A percentile compares a stretch with the other conserved stretches of the same genome.
phyloP scores from a whole-genome alignment of 805 yeast species.

The Candida patagonica region DNA sequence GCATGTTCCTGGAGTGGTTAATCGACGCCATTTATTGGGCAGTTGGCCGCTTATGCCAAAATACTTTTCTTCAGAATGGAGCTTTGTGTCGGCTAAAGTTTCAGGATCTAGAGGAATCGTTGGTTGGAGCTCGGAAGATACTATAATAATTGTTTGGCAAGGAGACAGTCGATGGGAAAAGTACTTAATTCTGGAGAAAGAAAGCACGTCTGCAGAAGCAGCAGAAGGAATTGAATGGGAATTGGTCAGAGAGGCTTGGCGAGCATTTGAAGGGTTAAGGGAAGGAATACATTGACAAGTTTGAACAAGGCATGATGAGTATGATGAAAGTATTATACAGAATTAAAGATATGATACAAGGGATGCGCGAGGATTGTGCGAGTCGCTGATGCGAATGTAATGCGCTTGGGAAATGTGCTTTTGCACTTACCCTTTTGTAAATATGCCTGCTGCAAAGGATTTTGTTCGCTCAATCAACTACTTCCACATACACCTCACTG shows the following conservation, averaged over 20 bases:
- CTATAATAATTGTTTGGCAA: constrained; percentile 68
- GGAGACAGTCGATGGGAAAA: constrained; percentile 75
- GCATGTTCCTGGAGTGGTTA: constrained; percentile 13
- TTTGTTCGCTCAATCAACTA: constrained; percentile 23
- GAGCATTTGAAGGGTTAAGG: constrained; percentile 37
- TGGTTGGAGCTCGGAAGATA: constrained; percentile 74
- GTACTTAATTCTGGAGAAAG: constrained; percentile 56
- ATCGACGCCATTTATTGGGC: constrained; percentile 55
- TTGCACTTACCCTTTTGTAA: too few relatives aligned
- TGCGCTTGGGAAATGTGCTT: too few relatives aligned
- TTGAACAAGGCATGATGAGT: too few relatives aligned
- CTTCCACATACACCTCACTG: constrained; percentile 22
- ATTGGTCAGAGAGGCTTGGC: constrained; percentile 64
- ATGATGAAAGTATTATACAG: too few relatives aligned
- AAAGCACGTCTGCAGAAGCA: constrained; percentile 8
- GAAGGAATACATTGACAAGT: background rate
- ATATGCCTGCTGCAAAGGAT: too few relatives aligned
- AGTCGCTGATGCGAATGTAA: too few relatives aligned
- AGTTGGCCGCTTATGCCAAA: constrained; percentile 57
- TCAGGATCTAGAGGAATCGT: constrained; percentile 37
- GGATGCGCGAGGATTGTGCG: background rate
- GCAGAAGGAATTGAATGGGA: constrained; percentile 33
- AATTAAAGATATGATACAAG: background rate
- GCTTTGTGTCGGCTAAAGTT: constrained; percentile 64
- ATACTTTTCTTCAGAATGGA: constrained; percentile 81